Evolutionary conservation across 495 filamentous ascomycete species (phyloP).

Genomic region (Neurospora sublineolata): DNA sequence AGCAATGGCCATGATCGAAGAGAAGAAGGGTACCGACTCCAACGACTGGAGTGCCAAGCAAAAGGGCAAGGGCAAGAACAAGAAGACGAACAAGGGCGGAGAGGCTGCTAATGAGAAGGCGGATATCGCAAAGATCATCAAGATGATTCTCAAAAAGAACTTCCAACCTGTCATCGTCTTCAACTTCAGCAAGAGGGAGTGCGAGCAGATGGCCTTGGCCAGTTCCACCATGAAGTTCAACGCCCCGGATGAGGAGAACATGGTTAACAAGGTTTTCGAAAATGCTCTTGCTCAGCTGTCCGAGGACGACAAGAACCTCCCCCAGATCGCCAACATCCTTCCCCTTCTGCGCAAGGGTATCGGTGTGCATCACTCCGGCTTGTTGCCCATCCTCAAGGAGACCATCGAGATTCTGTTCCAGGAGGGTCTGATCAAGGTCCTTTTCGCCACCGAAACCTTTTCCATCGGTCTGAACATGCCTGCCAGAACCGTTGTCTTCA

Average conservation of each 20-base stretch:
- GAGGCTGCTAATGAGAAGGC: conserved; percentile 49
- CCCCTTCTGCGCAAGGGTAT: conserved; percentile 85
- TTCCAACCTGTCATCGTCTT: conserved; percentile 98
- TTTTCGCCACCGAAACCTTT: conserved; percentile 97
- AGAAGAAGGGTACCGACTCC: conserved; percentile 76
- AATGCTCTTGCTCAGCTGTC: conserved; percentile 84
- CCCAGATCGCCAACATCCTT: conserved; percentile 84
- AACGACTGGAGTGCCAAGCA: conserved; percentile 63
- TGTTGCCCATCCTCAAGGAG: conserved; percentile 93
- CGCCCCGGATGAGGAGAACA: conserved; percentile 85
- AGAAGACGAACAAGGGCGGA: conserved; percentile 79
- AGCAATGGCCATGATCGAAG: conserved; percentile 81
- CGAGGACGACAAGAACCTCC: conserved; percentile 75
- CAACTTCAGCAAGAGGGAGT: conserved; percentile 96
- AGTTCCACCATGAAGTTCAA: conserved; percentile 89
- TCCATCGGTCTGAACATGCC: conserved; percentile 99
- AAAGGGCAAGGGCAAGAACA: conserved; percentile 81
- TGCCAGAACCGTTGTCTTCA: conserved; percentile 97
- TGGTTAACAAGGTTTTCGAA: conserved; percentile 87
- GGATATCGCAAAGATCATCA: conserved; percentile 94
- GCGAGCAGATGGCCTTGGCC: conserved; percentile 73
- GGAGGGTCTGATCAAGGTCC: conserved; percentile 91
- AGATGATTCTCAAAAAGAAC: conserved; percentile 94
- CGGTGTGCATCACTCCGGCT: conserved; percentile 91
- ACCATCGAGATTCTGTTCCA: conserved; percentile 99